phyloP scores from a whole-genome alignment of 176 grass and related monocot species.

The Elaeis guineensis region DNA sequence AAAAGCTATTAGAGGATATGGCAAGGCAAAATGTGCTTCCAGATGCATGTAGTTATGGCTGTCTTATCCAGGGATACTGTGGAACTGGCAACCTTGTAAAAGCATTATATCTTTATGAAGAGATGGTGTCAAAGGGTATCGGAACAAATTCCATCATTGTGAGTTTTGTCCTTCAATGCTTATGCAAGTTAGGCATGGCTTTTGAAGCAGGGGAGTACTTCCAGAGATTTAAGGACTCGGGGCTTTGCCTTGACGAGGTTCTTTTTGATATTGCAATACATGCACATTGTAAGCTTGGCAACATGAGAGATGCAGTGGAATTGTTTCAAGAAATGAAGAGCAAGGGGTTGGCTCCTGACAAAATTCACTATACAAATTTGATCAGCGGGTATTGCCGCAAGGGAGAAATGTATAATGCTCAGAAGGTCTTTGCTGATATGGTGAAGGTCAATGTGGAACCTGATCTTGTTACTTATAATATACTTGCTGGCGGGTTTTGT shows the following conservation, averaged over 20 bases:
- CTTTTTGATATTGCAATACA: slow-evolving; percentile 62
- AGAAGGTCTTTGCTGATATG: slow-evolving; percentile 52
- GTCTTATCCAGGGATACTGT: slow-evolving; percentile 50
- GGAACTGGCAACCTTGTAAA: slow-evolving; percentile 39
- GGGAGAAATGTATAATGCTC: slow-evolving; percentile 54
- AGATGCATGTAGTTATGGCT: slow-evolving; percentile 50
- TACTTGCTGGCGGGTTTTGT: slow-evolving; percentile 47
- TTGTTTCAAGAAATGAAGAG: slow-evolving; percentile 63
- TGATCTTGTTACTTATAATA: slow-evolving; percentile 61
- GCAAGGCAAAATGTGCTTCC: slow-evolving; percentile 14
- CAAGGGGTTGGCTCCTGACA: slow-evolving; percentile 48
- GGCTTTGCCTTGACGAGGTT: slow-evolving; percentile 40
- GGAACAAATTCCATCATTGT: slow-evolving; percentile 35
- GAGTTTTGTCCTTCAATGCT: slow-evolving; percentile 48
- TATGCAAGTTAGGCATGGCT: slow-evolving; percentile 36
- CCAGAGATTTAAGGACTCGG: slow-evolving; percentile 46
- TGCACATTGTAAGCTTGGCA: slow-evolving; percentile 50
- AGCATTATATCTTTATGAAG: slow-evolving; percentile 43
- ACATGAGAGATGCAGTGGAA: slow-evolving; percentile 41
- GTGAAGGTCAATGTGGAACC: slow-evolving; percentile 48
- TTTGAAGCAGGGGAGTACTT: slow-evolving; percentile 39
- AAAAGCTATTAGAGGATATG: slow-evolving; percentile 64
- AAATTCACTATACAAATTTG: slow-evolving; percentile 70
- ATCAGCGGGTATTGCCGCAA: slow-evolving; percentile 61
- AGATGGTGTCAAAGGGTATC: slow-evolving; percentile 46